Percentiles rank a stretch among this genome's conserved stretches.
These are phyloP conservation scores for Penicillium decumbens DNA, from an alignment of 2,329 filamentous ascomycete genomes.

Conservation along the genomic window DNA sequence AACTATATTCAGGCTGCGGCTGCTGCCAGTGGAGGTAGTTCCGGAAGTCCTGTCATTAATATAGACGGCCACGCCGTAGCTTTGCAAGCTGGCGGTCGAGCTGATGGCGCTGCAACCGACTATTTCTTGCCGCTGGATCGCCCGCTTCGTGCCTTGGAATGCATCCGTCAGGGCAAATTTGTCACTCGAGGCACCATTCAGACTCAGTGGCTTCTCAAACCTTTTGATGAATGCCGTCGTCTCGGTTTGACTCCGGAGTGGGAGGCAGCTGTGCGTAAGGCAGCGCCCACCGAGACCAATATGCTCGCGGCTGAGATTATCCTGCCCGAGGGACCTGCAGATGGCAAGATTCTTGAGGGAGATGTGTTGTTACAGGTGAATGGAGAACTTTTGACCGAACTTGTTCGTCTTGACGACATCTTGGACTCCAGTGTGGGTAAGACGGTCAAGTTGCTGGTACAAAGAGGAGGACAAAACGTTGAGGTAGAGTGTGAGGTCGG, in stretches of 20 bases:
- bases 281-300: slow-evolving; percentile 88
- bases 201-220: slow-evolving; percentile 93
- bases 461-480: slow-evolving; percentile 81
- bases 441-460: slow-evolving; percentile 73
- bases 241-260: slow-evolving; percentile 78
- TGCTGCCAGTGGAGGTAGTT: slow-evolving; percentile 92
- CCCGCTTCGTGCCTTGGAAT: slow-evolving; percentile 78
- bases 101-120: slow-evolving; percentile 92
- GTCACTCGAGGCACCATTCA: slow-evolving; percentile 95
- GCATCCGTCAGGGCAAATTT: slow-evolving; percentile 68
- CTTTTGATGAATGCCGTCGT: slow-evolving; percentile 92
- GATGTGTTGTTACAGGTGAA: slow-evolving; percentile 93
- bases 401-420: slow-evolving; percentile 85
- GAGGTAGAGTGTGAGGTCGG: slow-evolving; percentile 80
- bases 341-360: slow-evolving; percentile 84
- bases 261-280: slow-evolving; percentile 77
- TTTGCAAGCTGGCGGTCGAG: slow-evolving; percentile 86
- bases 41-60: slow-evolving; percentile 96
- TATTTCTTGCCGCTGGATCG: slow-evolving; percentile 95
- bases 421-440: slow-evolving; percentile 80
- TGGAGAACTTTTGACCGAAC: slow-evolving; percentile 85
- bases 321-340: slow-evolving; percentile 81
- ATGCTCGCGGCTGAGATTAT: slow-evolving; percentile 97
- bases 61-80: slow-evolving; percentile 89
- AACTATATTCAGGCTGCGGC: slow-evolving; percentile 98